Conservation (phyloP, 345 rosid species). For the rapeseed (Brassica napus) region DNA sequence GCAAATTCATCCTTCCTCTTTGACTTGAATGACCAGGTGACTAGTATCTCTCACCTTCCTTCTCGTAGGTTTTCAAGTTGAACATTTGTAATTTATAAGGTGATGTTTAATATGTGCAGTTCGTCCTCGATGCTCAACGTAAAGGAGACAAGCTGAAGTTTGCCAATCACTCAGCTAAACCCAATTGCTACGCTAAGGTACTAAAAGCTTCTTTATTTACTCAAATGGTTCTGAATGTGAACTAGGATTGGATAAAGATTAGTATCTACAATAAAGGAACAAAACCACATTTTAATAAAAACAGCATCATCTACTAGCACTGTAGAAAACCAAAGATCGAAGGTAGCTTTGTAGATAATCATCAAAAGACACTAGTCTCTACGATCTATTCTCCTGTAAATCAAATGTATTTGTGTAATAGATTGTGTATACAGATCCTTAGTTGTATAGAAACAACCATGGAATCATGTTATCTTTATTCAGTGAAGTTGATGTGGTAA, state of each 20-base stretch:
- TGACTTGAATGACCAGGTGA: slow-evolving; percentile 98
- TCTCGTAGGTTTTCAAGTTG: neutral
- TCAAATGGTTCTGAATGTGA: neutral
- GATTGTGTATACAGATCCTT: neutral
- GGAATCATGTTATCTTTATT: neutral
- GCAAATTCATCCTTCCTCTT: slow-evolving; percentile 97
- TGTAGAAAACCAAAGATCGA: slow-evolving; percentile 3
- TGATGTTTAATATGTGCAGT: slow-evolving; percentile 49
- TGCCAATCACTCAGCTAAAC: slow-evolving; percentile 92
- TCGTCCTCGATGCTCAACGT: slow-evolving; percentile 92
- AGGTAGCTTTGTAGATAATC: slow-evolving; percentile 9
- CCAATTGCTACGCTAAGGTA: slow-evolving; percentile 98
- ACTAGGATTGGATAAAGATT: neutral
- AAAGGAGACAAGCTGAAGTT: slow-evolving; percentile 98
- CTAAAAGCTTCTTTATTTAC: neutral
- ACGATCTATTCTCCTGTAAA: neutral
- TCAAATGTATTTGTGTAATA: neutral
- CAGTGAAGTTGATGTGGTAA: slow-evolving; percentile 8
- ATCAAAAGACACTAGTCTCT: neutral
- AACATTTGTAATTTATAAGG: neutral
- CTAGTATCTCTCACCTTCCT: slow-evolving; percentile 9
- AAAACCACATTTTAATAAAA: neutral
- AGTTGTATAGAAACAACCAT: neutral
- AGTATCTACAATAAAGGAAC: neutral
- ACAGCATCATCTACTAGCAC: neutral